Evolutionary conservation across 805 yeast genomes (phyloP), one percentile per base, ranked within the genome.

Genomic region (Cyberlindnera mycetangii): DNA sequence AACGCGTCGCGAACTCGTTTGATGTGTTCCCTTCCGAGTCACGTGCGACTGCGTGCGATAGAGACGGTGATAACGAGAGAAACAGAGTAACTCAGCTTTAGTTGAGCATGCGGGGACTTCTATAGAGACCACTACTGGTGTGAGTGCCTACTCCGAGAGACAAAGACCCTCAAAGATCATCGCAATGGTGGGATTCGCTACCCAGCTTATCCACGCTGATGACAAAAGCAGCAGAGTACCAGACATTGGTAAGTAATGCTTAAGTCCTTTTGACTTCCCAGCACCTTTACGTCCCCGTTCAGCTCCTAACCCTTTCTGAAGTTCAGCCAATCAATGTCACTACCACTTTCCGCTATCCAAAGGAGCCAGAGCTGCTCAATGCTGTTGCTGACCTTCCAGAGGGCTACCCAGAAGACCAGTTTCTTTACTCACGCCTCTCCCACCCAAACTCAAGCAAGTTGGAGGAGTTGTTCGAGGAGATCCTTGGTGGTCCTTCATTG

Each of bases 251-350:
- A 20, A 39, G 58, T 50, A 25, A 7, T 7, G 28, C 12, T 5
- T 10, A 25, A n/a, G 11, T 8, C 31, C 10, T n/a, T 2, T 20
- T 32, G 28, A 5, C 27, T 16, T 28, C 30, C 21, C 34, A 7
- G 5, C 18, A 30, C 11, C 38, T 19, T 24, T 14, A 15, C 9
- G 21, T 16, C 17, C 15, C 14, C 3, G 6, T 16, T 9, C n/a
- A 15, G 16, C 7, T 16, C 14, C 51, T 27, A 74, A 68, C 47
- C 66, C 65, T 10, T 7, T 10, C 10, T 12, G 6, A 24, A 32
- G 81, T 83, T 1, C 82, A 92, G 7, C 95, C 97, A 19, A 82
- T 90, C 47, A 86, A 85, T 50, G 83, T 87, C 4, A 65, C 93
- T 2, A 85, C 97, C 1, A 90, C 96, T 1, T 89, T 70, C 63